Evolutionary conservation across 176 grass and related monocot genomes (phyloP), one percentile per base, ranked within the genome.

Genomic region (Aegilops tauschii): DNA sequence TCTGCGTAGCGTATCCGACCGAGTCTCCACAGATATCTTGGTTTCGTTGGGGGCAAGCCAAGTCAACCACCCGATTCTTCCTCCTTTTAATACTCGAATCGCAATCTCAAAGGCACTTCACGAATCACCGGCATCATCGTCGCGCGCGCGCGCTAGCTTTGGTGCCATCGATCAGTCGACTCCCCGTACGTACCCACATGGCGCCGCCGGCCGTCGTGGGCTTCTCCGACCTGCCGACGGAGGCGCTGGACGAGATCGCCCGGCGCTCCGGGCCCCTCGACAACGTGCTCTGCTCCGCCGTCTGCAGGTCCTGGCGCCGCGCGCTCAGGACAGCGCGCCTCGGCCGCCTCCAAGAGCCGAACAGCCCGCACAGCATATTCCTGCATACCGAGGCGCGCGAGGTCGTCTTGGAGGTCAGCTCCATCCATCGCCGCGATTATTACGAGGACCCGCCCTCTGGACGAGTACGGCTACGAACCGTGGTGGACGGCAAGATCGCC

Each of bases 281-380:
- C 56, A 79, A 63, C 77, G 59, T 39, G 12, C 56, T 63, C 20
- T 40, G 77, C 77, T 79, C 77, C 56, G 56, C 34, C 77, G 77
- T 79, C 32, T 79, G 77, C 56, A 36, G 34, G 77, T 23, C 56
- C 2, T 79, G 77, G 77, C 56, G 56, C 20, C 32, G 34, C 58
- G 58, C 34, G 3, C 77, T 79, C 12, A 61, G 34, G 21, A 4
- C 56, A 56, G 37, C 20, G 54, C 76, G 76, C 76, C 76, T 79
- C 56, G 18, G 56, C 54, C 1, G 21, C 3, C 76, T 79, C 2
- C 6, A 42, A 4, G 56, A 63, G 25, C 58, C 77, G 20, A 25
- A 13, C 20, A 21, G n/a, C 32, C 77, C 76, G 11, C 35, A 79
- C 58, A 40, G 3, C 77, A 29, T 74, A 74, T 47, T 2, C 13